A percentile compares a stretch with the other conserved stretches of the same genome.
Evolutionary conservation across 331 rosid genomes (phyloP).

Genomic region (Malus hybrid): DNA sequence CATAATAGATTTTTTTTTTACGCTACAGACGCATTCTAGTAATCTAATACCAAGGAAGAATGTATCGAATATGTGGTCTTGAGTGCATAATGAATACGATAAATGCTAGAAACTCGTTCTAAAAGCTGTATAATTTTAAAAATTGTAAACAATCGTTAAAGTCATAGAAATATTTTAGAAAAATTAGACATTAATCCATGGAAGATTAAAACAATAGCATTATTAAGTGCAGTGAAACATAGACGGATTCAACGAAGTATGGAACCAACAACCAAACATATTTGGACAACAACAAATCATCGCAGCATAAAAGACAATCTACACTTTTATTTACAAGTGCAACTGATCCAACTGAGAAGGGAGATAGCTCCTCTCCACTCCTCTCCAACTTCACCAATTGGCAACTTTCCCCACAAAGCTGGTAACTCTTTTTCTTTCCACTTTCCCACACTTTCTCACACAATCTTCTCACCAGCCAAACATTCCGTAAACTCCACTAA

Average conservation of each 20-base stretch:
- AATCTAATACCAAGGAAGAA: no score
- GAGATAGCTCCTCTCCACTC: background rate
- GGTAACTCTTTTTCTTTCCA: background rate
- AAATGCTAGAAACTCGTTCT: no score
- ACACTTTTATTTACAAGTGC: background rate
- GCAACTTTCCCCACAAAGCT: background rate
- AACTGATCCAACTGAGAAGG: background rate
- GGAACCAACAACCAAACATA: slow-evolving; percentile 4
- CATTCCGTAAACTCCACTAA: background rate
- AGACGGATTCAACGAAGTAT: slow-evolving; percentile 21
- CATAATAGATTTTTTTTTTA: no score
- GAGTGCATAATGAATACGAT: no score
- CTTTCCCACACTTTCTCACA: background rate
- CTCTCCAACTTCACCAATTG: background rate
- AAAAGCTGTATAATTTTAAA: no score
- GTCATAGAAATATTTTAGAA: background rate
- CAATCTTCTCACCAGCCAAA: background rate
- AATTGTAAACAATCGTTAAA: no score
- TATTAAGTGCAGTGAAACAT: background rate
- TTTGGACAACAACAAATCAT: slow-evolving; percentile 9
- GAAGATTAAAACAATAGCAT: no score
- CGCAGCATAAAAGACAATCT: background rate
- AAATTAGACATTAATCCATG: background rate
- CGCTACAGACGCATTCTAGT: no score
- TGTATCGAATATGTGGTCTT: background rate